These are phyloP conservation scores for Kockovaella imperatae DNA, from an alignment of 768 basidiomycete genomes.

Conservation along the genomic window DNA sequence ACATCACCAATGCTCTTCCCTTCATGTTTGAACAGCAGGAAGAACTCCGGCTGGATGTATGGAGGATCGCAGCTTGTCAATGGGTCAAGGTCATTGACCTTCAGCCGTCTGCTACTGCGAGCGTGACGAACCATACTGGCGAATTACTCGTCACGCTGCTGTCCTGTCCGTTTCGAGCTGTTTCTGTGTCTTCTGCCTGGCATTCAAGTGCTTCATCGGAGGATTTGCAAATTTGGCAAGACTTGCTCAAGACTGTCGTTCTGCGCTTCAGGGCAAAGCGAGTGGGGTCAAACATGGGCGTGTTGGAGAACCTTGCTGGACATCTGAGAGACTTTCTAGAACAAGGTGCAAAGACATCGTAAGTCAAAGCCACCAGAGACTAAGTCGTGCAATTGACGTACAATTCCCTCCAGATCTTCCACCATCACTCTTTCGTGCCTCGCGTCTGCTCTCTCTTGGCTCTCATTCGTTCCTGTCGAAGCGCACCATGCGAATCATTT, in stretches of 20 bases:
- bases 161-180: conserved; percentile 26
- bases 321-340: conserved; percentile 24
- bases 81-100: conserved; percentile 24
- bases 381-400: not conserved
- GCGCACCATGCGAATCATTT: conserved; percentile 14
- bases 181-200: conserved; percentile 23
- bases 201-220: conserved; percentile 14
- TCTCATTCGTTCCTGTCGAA: conserved; percentile 11
- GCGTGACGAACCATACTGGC: conserved; percentile 33
- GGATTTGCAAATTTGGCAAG: conserved; percentile 25
- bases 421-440: conserved; percentile 32
- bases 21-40: conserved; percentile 26
- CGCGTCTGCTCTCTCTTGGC: conserved; percentile 15
- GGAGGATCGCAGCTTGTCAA: conserved; percentile 22
- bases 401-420: conserved; percentile 11
- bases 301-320: conserved; percentile 28
- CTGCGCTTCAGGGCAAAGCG: conserved; percentile 29
- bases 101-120: conserved; percentile 13
- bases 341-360: conserved; percentile 21
- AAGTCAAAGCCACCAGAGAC: not conserved
- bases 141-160: conserved; percentile 33
- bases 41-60: conserved; percentile 25
- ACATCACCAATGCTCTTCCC: conserved; percentile 33
- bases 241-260: conserved; percentile 20
- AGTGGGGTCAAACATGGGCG: conserved; percentile 31